Conservation (phyloP, 345 rosid species). For the Sisymbrium irio region DNA sequence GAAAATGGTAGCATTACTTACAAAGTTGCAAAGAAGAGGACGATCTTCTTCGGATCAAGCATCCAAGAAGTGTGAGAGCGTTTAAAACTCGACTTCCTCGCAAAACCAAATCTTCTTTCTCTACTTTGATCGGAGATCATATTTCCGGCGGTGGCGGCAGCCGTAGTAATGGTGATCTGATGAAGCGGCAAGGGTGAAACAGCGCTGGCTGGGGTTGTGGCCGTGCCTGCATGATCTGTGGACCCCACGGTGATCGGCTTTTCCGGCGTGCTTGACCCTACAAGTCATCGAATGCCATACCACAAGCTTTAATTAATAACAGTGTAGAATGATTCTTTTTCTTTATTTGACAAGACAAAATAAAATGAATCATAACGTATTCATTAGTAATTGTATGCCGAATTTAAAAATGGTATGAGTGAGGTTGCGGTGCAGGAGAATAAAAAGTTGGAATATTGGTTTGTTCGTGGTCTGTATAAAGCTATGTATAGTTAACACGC, state of each 20-base stretch:
- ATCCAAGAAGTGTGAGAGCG: slow-evolving; percentile 56
- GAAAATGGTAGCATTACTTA: slow-evolving; percentile 34
- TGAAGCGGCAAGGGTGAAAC: slow-evolving; percentile 39
- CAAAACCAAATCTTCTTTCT: slow-evolving; percentile 42
- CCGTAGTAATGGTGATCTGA: slow-evolving; percentile 70
- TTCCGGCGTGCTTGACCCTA: slow-evolving; percentile 60
- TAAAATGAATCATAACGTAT: slow-evolving; percentile 27
- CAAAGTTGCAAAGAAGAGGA: slow-evolving; percentile 87
- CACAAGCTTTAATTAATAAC: slow-evolving; percentile 1
- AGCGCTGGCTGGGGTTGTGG: slow-evolving; percentile 5
- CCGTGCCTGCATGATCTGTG: slow-evolving; percentile 35
- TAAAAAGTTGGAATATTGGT: slow-evolving; percentile 10
- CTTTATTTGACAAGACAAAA: slow-evolving; percentile 23
- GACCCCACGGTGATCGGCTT: slow-evolving; percentile 41
- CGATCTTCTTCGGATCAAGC: slow-evolving; percentile 83
- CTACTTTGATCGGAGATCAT: slow-evolving; percentile 26
- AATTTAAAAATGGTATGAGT: slow-evolving; percentile 13
- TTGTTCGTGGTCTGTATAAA: slow-evolving; percentile 13
- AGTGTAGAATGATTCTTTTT: slow-evolving; percentile 1
- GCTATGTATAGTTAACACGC: background rate
- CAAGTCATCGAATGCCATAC: slow-evolving; percentile 20
- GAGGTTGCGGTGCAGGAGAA: slow-evolving; percentile 18
- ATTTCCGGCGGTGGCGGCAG: slow-evolving; percentile 36
- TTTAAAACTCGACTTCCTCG: slow-evolving; percentile 69
- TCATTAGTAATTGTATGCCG: background rate